These are phyloP conservation scores for Brachypodium distachyon DNA, from an alignment of 202 grass and related monocot genomes.

Conservation along the genomic window DNA sequence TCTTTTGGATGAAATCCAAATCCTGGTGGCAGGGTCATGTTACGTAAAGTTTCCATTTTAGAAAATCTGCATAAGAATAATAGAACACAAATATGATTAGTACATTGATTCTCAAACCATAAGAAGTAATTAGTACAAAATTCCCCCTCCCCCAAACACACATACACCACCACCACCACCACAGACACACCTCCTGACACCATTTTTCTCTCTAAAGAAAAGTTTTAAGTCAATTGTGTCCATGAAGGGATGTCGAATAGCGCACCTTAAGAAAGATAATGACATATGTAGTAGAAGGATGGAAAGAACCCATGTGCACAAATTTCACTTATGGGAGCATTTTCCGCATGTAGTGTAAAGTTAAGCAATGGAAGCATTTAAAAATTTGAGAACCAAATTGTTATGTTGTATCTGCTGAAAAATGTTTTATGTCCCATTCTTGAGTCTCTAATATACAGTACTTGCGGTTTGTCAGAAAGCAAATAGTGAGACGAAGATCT, in stretches of 20 bases:
- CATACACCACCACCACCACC: too few species aligned
- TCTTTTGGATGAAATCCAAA: conserved; percentile 92
- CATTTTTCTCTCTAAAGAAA: background rate
- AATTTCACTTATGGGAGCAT: background rate
- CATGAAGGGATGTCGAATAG: background rate
- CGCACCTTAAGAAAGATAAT: background rate
- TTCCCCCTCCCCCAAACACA: too few species aligned
- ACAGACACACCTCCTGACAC: background rate
- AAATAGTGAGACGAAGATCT: background rate
- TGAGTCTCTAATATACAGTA: background rate
- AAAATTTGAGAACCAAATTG: background rate
- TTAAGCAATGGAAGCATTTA: background rate
- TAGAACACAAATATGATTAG: conserved; percentile 9
- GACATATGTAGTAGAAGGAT: too few species aligned
- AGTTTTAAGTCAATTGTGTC: background rate
- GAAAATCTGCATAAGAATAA: conserved; percentile 20
- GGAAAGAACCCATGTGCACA: too few species aligned
- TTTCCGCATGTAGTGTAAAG: background rate
- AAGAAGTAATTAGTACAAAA: background rate
- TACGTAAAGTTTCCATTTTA: conserved; percentile 45
- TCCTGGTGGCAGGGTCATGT: conserved; percentile 48
- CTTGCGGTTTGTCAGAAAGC: background rate
- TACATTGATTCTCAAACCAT: background rate
- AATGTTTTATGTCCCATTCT: background rate
- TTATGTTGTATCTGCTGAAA: background rate